phyloP scores from a whole-genome alignment of 805 yeast genomes.

The Ogataea methylovora region DNA sequence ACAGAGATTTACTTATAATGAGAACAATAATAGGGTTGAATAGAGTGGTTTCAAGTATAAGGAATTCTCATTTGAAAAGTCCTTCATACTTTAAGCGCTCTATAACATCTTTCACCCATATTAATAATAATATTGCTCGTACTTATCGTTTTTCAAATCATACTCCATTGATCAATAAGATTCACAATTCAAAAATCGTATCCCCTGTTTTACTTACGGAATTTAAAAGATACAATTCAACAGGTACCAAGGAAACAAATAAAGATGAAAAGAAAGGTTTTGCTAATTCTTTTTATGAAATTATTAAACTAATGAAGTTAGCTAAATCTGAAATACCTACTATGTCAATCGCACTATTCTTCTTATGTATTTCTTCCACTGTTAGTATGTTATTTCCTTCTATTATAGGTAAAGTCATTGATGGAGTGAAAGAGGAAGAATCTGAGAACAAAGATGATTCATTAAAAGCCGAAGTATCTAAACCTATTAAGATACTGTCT shows the following conservation, averaged over 20 bases:
- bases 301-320: conserved; percentile 42
- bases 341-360: conserved; percentile 51
- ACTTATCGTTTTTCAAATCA: too few species aligned
- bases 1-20: too few species aligned
- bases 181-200: too few species aligned
- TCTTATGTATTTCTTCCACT: conserved; percentile 65
- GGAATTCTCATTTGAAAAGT: too few species aligned
- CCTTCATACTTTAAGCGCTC: too few species aligned
- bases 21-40: too few species aligned
- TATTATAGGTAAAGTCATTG: conserved; percentile 80
- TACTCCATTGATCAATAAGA: too few species aligned
- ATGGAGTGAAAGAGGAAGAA: conserved; percentile 40
- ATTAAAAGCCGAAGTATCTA: conserved; percentile 2
- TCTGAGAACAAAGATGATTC: conserved; percentile 13
- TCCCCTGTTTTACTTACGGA: too few species aligned
- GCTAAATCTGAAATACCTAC: conserved; percentile 51
- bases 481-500: conserved; percentile 15
- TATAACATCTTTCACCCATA: too few species aligned
- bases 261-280: neutral
- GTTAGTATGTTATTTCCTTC: conserved; percentile 78
- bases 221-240: conserved; percentile 1
- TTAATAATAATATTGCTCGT: too few species aligned
- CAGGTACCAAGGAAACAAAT: neutral
- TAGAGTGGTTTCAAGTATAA: too few species aligned
- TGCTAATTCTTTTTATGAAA: conserved; percentile 26